Evolutionary conservation across 768 basidiomycete species (phyloP), one percentile per base, ranked within the genome.

Genomic region (Ephemerocybe angulata): DNA sequence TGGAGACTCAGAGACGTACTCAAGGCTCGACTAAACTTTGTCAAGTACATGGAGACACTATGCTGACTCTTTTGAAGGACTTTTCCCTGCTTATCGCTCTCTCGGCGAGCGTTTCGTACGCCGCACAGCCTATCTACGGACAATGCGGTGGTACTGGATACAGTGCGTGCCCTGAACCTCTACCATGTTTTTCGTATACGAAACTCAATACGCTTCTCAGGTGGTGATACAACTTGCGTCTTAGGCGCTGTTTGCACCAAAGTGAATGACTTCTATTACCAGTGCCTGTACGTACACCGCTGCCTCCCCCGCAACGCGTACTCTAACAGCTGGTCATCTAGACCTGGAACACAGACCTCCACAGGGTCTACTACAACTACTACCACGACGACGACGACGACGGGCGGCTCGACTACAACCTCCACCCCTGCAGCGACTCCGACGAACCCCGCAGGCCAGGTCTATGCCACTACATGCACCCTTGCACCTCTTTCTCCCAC

Each of bases 61-160:
- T 42, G 40, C 40, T 22, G 21, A 22, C 10, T 6, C 19, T 13
- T 10, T 13, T 21, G 13, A 7, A 42, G 40, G 17, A 17, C 10
- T 42, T 22, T 6, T 42, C 13, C 11, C 7, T 27, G 24, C 8
- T 10, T 7, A 13, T 24, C 15, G 6, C 46, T 5, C 15, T 22
- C 6, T 25, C 5, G 6, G 24, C 37, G 7, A 15, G 19, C 31
- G 4, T 13, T 38, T 37, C 5, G 49, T 22, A 22, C 27, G 49
- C 8, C 25, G 49, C 49, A 4, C 61, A 70, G 33, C 68, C 76
- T n/a, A 43, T 76, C 35, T 83, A 65, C 46, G 78, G 73, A 10
- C 83, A 83, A 62, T 84, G 82, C 60, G 80, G 81, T 63, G 82
- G 81, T 31, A 70, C 71, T 53, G 68, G 65, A 52, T 80, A 78